phyloP scores from a whole-genome alignment of 2,329 filamentous ascomycete species.

The Paecilomyces sp. region DNA sequence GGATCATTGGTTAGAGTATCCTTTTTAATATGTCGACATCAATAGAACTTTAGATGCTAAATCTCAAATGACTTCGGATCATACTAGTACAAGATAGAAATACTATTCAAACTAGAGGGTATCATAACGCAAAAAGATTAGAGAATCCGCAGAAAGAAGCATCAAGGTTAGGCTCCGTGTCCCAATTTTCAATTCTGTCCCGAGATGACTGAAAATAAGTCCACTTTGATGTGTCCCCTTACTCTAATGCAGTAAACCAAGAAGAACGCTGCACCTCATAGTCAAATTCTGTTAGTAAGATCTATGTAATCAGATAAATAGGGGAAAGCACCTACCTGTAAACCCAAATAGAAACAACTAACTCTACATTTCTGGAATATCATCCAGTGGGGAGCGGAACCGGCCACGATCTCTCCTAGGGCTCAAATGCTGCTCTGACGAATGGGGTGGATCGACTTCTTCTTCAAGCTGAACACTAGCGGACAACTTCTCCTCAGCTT shows the following conservation, averaged over 20 bases:
- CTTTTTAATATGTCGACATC: no score
- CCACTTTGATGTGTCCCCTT: neutral
- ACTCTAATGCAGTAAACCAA: neutral
- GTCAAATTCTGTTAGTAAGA: neutral
- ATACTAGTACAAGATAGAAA: neutral
- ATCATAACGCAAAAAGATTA: neutral
- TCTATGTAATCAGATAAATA: neutral
- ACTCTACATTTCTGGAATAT: neutral
- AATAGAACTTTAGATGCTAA: neutral
- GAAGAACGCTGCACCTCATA: neutral
- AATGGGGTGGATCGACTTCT: neutral
- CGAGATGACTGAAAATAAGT: neutral
- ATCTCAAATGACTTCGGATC: neutral
- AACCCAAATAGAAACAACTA: neutral
- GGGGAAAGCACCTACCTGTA: neutral
- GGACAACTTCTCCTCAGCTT: neutral
- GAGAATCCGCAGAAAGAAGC: neutral
- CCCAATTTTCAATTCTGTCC: neutral
- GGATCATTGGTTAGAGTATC: no score
- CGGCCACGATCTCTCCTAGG: neutral
- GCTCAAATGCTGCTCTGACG: neutral
- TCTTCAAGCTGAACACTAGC: neutral
- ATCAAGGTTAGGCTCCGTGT: neutral
- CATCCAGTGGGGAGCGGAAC: neutral
- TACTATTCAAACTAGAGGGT: neutral